Evolutionary conservation across 805 yeast genomes (phyloP), one percentile per base, ranked within the genome.

Genomic region (Teunomyces aglyptinius): DNA sequence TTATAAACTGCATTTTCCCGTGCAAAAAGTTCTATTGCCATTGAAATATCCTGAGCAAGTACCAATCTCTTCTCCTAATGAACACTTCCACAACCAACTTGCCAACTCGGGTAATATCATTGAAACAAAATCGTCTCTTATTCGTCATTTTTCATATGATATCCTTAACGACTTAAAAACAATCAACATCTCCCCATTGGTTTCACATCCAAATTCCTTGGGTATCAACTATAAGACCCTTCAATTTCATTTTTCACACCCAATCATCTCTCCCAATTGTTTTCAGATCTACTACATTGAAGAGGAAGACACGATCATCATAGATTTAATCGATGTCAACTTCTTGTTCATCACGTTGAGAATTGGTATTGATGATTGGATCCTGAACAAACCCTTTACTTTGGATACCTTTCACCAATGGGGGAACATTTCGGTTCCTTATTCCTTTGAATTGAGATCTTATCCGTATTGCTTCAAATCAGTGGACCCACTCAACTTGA

Each of bases 391-490:
- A n/a, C 45, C 39, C 10, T 52, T 61, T 42, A 42, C 49, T 11
- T 47, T 60, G 40, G 60, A 58, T 33, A 68, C 64, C 29, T 66
- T 78, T 46, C 59, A 61, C 43, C 66, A 76, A 38, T 89, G 95
- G 94, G 81, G 88, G 45, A 73, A 73, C 49, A 80, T 83, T 45
- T 77, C 86, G 6, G 77, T 78, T 31, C 91, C 94, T 1, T 86
- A 84, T 61, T 69, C 76, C n/a, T 72, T 72, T 54, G 77, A 72
- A 47, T 60, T 72, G 46, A 59, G 73, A 38, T 66, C 70, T 3
- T 47, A 61, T 19, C 89, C 92, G 1, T 77, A 79, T 36, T 63
- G 74, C 16, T 55, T 86, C 49, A 68, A 73, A 42, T 61, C 84
- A 1, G 63, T 82, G 12, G 73, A 78, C 27, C 50, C 66, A 0